Evolutionary conservation across 2,329 filamentous ascomycete species (phyloP).

Genomic region (Fusarium nygamai): DNA sequence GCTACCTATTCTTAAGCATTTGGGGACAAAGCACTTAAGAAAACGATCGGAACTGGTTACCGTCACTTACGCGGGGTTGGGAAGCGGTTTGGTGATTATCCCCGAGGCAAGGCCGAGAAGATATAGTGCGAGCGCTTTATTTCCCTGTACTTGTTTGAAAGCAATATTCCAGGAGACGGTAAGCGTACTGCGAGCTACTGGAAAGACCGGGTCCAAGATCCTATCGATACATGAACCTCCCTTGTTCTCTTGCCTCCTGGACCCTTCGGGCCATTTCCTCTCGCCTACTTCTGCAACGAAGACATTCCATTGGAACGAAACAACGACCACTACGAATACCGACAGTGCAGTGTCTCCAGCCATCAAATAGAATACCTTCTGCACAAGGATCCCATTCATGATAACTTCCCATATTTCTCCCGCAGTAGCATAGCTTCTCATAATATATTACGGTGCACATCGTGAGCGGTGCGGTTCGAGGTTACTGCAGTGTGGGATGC

Average conservation of each 20-base stretch:
- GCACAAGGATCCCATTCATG: neutral
- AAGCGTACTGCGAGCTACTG: fast-evolving
- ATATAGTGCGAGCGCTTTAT: too few relatives aligned
- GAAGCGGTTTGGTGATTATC: too few relatives aligned
- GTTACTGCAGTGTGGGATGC: fast-evolving
- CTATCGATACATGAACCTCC: neutral
- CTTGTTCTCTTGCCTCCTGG: neutral
- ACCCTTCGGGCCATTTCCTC: neutral
- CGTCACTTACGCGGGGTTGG: neutral
- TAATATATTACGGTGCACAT: neutral
- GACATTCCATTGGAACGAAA: neutral
- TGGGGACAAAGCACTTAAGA: neutral
- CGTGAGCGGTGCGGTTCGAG: fast-evolving
- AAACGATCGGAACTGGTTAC: too few relatives aligned
- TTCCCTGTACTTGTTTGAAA: too few relatives aligned
- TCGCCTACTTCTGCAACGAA: neutral
- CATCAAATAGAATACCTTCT: neutral
- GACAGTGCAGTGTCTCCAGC: neutral
- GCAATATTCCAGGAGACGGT: fast-evolving
- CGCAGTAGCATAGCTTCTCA: neutral
- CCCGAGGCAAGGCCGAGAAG: too few relatives aligned
- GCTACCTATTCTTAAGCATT: too few relatives aligned
- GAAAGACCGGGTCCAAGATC: fast-evolving
- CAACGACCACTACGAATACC: neutral
- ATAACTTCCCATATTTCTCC: neutral